Conservation (phyloP, 805 yeast genomes). For the Nematodospora valgi region DNA sequence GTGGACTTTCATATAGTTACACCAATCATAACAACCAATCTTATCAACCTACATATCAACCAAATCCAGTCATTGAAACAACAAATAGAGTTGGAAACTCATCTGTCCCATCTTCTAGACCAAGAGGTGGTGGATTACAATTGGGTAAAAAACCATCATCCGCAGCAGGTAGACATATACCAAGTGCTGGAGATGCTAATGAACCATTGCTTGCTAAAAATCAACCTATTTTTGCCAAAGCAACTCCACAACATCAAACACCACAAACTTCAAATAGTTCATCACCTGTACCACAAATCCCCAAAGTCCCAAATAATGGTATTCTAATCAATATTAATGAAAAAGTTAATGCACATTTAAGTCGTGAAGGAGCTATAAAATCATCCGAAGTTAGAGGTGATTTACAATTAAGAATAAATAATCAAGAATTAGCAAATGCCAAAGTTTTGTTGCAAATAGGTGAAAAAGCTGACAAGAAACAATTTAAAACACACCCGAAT, state of each 20-base stretch:
- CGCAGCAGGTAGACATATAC: constrained; percentile 20
- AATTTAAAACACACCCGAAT: constrained; percentile 94
- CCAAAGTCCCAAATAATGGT: constrained; percentile 60
- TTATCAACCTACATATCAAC: constrained; percentile 28
- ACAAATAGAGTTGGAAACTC: neutral
- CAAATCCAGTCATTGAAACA: constrained; percentile 21
- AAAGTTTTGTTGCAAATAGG: constrained; percentile 55
- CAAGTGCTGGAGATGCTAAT: constrained; percentile 15
- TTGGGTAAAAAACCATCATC: constrained; percentile 8
- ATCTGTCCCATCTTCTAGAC: constrained; percentile 2
- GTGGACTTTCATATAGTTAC: no score
- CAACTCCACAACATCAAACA: constrained; percentile 15
- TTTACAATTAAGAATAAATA: constrained; percentile 80
- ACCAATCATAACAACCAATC: constrained; percentile 17
- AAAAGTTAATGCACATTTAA: constrained; percentile 68
- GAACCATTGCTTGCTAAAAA: constrained; percentile 28
- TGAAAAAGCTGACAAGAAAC: constrained; percentile 50
- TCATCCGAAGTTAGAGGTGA: constrained; percentile 86
- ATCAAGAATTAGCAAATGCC: constrained; percentile 65
- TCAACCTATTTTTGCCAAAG: constrained; percentile 33
- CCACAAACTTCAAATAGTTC: constrained; percentile 19
- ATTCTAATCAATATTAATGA: constrained; percentile 76
- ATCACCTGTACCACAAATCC: constrained; percentile 22
- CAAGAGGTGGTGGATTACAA: constrained; percentile 10
- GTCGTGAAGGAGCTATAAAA: constrained; percentile 75